Conservation (phyloP, 371 early-diverging fungal species). For the Parasitella parasitica region DNA sequence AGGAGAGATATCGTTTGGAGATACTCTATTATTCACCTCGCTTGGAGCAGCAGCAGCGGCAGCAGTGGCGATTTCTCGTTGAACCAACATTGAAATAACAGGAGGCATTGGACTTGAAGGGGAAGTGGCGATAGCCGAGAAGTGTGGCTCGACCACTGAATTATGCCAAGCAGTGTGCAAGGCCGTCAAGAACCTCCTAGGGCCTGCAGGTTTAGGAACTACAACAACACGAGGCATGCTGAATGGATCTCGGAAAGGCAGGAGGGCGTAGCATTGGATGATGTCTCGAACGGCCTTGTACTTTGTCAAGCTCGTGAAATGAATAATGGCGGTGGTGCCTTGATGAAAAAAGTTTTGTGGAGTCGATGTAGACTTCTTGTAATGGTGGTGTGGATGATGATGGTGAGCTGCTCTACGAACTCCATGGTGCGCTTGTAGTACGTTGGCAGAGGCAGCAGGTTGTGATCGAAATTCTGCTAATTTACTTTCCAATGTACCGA, state of each 20-base stretch:
- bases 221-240: conserved; percentile 54
- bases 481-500: conserved; percentile 43
- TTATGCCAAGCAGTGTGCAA: conserved; percentile 57
- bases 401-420: conserved; percentile 1
- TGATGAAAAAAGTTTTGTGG: conserved; percentile 29
- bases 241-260: conserved; percentile 19
- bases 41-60: neutral
- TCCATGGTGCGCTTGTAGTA: conserved; percentile 15
- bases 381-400: neutral
- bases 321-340: conserved; percentile 52
- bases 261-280: conserved; percentile 32
- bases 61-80: conserved; percentile 15
- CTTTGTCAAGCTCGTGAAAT: conserved; percentile 54
- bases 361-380: neutral
- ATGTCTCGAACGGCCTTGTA: conserved; percentile 52
- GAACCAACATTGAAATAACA: conserved; percentile 6
- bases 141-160: conserved; percentile 49
- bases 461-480: conserved; percentile 30
- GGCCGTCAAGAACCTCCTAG: conserved; percentile 55
- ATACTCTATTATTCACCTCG: neutral
- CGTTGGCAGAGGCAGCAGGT: conserved; percentile 18
- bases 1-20: conserved; percentile 7
- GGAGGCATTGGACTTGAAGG: conserved; percentile 43
- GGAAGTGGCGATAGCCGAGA: conserved; percentile 57
- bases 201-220: conserved; percentile 63